A percentile compares a stretch with the other conserved stretches of the same genome.
Conservation (phyloP, 2,329 filamentous ascomycete species). For the Teratosphaeria gauchensis region DNA sequence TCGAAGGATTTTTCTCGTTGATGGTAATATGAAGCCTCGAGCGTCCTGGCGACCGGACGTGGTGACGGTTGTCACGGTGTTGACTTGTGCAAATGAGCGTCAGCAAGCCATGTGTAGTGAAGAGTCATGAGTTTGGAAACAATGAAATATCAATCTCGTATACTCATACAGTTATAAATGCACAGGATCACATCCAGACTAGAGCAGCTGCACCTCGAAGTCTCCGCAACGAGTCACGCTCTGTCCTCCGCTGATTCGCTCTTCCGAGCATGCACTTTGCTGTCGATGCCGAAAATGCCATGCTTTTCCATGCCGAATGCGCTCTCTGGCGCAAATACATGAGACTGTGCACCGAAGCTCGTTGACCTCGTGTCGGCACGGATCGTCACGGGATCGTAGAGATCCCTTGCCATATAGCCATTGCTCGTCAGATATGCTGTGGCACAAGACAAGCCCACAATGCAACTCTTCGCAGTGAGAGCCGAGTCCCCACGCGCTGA, state of each 20-base stretch:
- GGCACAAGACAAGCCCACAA: background rate
- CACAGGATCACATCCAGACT: background rate
- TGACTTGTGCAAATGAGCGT: background rate
- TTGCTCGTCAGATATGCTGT: background rate
- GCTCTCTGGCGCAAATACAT: background rate
- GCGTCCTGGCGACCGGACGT: background rate
- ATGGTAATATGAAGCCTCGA: background rate
- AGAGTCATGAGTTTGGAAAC: background rate
- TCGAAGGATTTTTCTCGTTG: background rate
- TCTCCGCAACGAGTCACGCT: conserved; percentile 9
- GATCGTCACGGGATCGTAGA: background rate
- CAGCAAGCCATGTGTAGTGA: background rate
- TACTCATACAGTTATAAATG: conserved; percentile 1
- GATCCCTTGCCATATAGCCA: background rate
- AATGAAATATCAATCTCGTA: background rate
- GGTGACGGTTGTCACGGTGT: background rate
- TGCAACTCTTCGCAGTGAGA: background rate
- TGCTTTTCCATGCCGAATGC: background rate
- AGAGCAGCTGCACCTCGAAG: conserved; percentile 7
- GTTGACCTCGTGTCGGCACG: background rate
- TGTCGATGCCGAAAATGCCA: background rate
- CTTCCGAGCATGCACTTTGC: background rate
- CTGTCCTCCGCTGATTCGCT: conserved; percentile 2
- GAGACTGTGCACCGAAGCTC: background rate
- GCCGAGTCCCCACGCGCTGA: background rate